Percentiles rank a stretch among this genome's conserved stretches.
These are phyloP conservation scores for Phytophthora idaei DNA, from an alignment of 352 stramenopile genomes.

Conservation along the genomic window DNA sequence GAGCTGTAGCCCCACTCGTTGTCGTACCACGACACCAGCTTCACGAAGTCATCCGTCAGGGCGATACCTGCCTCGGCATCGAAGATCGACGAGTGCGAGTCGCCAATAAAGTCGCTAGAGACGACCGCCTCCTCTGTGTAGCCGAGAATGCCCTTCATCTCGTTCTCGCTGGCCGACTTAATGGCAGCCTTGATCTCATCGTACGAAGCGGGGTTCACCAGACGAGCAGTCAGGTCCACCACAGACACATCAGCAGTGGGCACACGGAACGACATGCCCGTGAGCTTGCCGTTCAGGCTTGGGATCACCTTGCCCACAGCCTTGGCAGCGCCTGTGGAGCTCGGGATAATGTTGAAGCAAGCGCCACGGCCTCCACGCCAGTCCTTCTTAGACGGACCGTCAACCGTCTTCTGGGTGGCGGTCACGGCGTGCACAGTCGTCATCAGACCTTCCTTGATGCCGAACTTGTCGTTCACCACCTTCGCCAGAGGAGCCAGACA, in stretches of 20 bases:
- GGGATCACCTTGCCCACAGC: conserved; percentile 99
- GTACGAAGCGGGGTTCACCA: conserved; percentile 94
- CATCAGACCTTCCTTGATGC: conserved; percentile 98
- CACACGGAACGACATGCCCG: conserved; percentile 92
- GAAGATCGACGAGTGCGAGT: conserved; percentile 98
- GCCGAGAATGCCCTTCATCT: conserved; percentile 97
- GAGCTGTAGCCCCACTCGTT: conserved; percentile 99
- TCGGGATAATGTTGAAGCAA: conserved; percentile 99
- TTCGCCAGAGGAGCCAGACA: conserved; percentile 98
- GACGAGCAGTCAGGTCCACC: conserved; percentile 86
- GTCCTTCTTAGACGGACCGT: conserved; percentile 98
- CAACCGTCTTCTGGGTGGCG: conserved; percentile 97
- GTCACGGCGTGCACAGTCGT: conserved; percentile 99
- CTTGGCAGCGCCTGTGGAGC: conserved; percentile 97
- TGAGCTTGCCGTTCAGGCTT: conserved; percentile 92
- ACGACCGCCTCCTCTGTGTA: conserved; percentile 98
- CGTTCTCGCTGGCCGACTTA: conserved; percentile 93
- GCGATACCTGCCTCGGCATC: conserved; percentile 97
- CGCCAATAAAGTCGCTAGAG: conserved; percentile 97
- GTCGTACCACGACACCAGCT: conserved; percentile 99
- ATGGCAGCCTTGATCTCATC: conserved; percentile 98
- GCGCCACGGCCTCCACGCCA: conserved; percentile 97
- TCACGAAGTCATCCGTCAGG: conserved; percentile 98
- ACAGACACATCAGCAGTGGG: conserved; percentile 91
- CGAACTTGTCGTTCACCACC: conserved; percentile 99